Evolutionary conservation across 352 stramenopile genomes (phyloP).

Genomic region (Nothophytophthora sp.): DNA sequence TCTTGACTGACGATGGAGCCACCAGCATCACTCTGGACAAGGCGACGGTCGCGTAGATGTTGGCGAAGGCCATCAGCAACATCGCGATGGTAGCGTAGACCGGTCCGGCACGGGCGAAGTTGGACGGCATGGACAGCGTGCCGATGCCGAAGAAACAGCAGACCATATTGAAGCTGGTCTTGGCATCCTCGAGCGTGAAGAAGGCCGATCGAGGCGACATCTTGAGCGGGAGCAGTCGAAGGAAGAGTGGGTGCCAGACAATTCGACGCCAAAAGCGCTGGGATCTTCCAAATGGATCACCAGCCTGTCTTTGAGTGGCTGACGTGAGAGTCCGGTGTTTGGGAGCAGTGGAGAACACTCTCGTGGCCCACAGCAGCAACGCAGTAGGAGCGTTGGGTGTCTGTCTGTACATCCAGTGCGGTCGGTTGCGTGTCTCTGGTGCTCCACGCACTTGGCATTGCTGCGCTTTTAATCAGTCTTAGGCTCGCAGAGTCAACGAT

Average conservation of each 20-base stretch:
- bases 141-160: slow-evolving; percentile 38
- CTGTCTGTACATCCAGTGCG: slow-evolving; percentile 22
- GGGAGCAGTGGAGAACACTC: slow-evolving; percentile 16
- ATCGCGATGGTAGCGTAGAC: slow-evolving; percentile 37
- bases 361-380: slow-evolving; percentile 28
- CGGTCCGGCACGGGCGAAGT: slow-evolving; percentile 45
- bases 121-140: slow-evolving; percentile 49
- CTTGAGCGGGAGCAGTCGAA: neutral
- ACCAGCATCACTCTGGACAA: slow-evolving; percentile 41
- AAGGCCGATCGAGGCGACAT: slow-evolving; percentile 17
- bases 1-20: slow-evolving; percentile 35
- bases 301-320: slow-evolving; percentile 9
- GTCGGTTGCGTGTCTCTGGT: too few relatives aligned
- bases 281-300: slow-evolving; percentile 11
- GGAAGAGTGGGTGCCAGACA: too few relatives aligned
- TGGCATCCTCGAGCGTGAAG: slow-evolving; percentile 48
- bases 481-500: slow-evolving; percentile 19
- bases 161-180: slow-evolving; percentile 33
- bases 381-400: neutral
- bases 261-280: too few relatives aligned
- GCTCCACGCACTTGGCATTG: slow-evolving; percentile 27
- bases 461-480: slow-evolving; percentile 15
- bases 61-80: slow-evolving; percentile 45
- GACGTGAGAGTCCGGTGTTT: slow-evolving; percentile 15
- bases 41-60: slow-evolving; percentile 40